phyloP scores from a whole-genome alignment of 139 green algal genomes.

The Medakamo hakoo region DNA sequence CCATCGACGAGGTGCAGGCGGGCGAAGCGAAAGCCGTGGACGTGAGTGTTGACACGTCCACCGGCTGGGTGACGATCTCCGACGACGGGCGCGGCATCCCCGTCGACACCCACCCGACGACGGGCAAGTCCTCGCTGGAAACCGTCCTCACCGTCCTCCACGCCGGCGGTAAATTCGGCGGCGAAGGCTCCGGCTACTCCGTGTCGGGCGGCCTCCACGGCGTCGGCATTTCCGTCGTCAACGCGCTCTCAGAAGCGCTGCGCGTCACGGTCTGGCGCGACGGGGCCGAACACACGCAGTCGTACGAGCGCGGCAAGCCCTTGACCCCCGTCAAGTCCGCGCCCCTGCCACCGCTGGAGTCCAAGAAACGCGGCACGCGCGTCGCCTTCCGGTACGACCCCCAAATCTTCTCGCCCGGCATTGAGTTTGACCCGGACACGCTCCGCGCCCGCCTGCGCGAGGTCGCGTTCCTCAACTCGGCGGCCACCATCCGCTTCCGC shows the following conservation, averaged over 20 bases:
- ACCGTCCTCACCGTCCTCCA: slow-evolving; percentile 85
- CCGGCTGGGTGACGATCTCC: slow-evolving; percentile 38
- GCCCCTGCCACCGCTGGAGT: not conserved
- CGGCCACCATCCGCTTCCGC: slow-evolving; percentile 41
- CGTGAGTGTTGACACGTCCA: slow-evolving; percentile 27
- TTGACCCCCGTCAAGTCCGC: slow-evolving; percentile 4
- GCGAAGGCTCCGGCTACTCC: slow-evolving; percentile 53
- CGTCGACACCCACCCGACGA: slow-evolving; percentile 72
- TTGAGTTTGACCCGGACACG: slow-evolving; percentile 58
- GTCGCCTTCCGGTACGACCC: slow-evolving; percentile 77
- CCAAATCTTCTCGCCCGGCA: slow-evolving; percentile 45
- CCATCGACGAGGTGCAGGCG: slow-evolving; percentile 76
- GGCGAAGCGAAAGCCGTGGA: slow-evolving; percentile 52
- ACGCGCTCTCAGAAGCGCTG: slow-evolving; percentile 74
- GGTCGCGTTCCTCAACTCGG: slow-evolving; percentile 88
- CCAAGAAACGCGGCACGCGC: slow-evolving; percentile 28
- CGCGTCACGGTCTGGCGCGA: slow-evolving; percentile 55
- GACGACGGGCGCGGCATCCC: slow-evolving; percentile 92
- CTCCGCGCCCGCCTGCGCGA: slow-evolving; percentile 72
- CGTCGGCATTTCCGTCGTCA: slow-evolving; percentile 92
- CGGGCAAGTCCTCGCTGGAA: slow-evolving; percentile 64
- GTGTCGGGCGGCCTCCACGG: slow-evolving; percentile 90
- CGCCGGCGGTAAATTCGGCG: slow-evolving; percentile 96
- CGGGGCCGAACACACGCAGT: slow-evolving; percentile 43
- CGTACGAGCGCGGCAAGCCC: slow-evolving; percentile 44